Percentiles rank a stretch among this genome's conserved stretches.
Evolutionary conservation across 345 rosid genomes (phyloP).

Genomic region (Populus nigra): DNA sequence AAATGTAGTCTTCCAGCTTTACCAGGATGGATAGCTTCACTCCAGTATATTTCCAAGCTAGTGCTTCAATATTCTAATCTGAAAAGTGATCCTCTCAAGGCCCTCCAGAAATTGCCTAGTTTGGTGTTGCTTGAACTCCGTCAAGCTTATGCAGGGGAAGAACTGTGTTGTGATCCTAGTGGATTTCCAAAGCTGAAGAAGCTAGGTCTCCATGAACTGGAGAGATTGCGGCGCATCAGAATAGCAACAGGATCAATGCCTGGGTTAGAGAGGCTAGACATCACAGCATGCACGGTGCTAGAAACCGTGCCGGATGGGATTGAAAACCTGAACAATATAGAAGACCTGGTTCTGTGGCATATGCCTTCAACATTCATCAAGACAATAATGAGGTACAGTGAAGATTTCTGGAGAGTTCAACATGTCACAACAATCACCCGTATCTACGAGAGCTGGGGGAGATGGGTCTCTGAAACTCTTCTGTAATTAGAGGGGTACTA

Average conservation of each 20-base stretch:
- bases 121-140: conserved; percentile 13
- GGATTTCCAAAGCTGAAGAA: not conserved
- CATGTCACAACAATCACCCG: conserved; percentile 1
- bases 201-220: not conserved
- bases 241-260: conserved; percentile 5
- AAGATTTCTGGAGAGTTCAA: conserved; percentile 7
- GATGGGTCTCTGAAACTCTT: conserved; percentile 8
- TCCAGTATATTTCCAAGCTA: conserved; percentile 6
- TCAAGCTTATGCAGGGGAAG: conserved; percentile 6
- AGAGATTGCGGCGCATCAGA: not conserved
- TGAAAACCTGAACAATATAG: not conserved
- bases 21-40: conserved; percentile 9
- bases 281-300: not conserved
- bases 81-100: conserved; percentile 3
- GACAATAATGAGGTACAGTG: not conserved
- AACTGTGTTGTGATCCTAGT: not conserved
- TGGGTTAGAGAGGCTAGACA: not conserved
- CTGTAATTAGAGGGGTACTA: not conserved
- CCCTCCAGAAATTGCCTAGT: conserved; percentile 2
- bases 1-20: not conserved
- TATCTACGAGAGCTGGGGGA: not conserved
- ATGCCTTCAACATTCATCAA: not conserved
- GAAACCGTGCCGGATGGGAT: conserved; percentile 1
- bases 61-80: conserved; percentile 9
- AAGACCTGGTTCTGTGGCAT: not conserved